Conservation (phyloP, 2,329 filamentous ascomycete genomes). For the Alternaria postmessia region DNA sequence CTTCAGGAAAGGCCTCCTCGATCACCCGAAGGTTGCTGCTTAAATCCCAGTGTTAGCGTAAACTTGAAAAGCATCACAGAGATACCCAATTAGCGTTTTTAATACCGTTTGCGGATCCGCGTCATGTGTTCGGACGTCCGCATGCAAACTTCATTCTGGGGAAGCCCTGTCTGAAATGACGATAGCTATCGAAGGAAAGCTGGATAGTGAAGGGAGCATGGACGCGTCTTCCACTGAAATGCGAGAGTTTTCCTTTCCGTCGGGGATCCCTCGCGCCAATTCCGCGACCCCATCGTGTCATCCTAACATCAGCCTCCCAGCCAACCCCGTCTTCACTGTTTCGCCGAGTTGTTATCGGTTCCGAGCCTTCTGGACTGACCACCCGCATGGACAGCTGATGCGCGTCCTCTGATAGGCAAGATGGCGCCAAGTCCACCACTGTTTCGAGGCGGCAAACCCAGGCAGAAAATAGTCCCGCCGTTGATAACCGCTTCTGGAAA, state of each 20-base stretch:
- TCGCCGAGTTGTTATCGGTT: slow-evolving; percentile 29
- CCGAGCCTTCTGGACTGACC: slow-evolving; percentile 24
- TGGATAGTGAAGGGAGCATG: slow-evolving; percentile 20
- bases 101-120: slow-evolving; percentile 27
- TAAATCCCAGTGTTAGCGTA: slow-evolving; percentile 21
- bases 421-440: slow-evolving; percentile 17
- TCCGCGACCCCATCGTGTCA: slow-evolving; percentile 25
- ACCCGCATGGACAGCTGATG: slow-evolving; percentile 24
- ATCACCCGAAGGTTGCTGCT: slow-evolving; percentile 33
- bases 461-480: slow-evolving; percentile 39
- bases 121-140: slow-evolving; percentile 4
- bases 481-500: slow-evolving; percentile 44
- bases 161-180: slow-evolving; percentile 14
- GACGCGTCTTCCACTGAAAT: slow-evolving; percentile 19
- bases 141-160: background rate
- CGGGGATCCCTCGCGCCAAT: slow-evolving; percentile 25
- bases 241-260: slow-evolving; percentile 25
- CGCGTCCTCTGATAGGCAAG: slow-evolving; percentile 27
- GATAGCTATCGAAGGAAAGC: slow-evolving; percentile 17
- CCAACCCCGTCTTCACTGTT: slow-evolving; percentile 12
- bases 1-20: slow-evolving; percentile 64
- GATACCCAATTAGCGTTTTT: slow-evolving; percentile 36
- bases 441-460: slow-evolving; percentile 23
- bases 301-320: slow-evolving; percentile 16
- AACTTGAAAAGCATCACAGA: slow-evolving; percentile 18